Percentiles rank a stretch among this genome's conserved stretches.
Conservation (phyloP, 2,329 filamentous ascomycete genomes). For the Fusarium anguioides region DNA sequence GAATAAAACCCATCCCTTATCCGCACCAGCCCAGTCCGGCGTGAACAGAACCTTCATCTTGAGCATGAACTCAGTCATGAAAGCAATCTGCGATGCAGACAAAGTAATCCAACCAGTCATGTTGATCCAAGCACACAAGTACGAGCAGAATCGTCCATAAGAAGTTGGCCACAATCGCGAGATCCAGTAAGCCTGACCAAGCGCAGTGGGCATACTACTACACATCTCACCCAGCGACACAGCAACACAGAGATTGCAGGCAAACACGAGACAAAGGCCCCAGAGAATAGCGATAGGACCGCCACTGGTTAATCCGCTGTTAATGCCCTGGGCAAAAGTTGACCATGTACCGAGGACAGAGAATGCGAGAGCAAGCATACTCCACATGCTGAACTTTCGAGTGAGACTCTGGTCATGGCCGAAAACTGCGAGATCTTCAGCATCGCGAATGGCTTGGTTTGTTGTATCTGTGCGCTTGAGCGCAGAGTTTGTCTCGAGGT, state of each 20-base stretch:
- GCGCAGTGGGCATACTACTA: constrained; percentile 68
- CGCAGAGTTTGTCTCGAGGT: constrained; percentile 41
- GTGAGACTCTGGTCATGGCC: constrained; percentile 55
- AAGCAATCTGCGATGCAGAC: constrained; percentile 65
- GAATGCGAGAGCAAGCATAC: constrained; percentile 68
- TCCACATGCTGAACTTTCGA: constrained; percentile 64
- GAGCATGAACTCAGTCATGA: constrained; percentile 68
- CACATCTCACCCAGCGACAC: constrained; percentile 66
- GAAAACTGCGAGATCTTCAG: constrained; percentile 54
- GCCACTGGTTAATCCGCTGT: constrained; percentile 64
- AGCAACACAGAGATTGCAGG: constrained; percentile 65
- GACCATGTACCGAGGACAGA: constrained; percentile 69
- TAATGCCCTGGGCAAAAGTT: constrained; percentile 62
- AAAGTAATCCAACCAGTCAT: constrained; percentile 70
- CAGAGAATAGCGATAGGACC: constrained; percentile 66
- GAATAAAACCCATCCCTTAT: constrained; percentile 65
- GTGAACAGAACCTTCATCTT: constrained; percentile 67
- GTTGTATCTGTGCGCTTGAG: constrained; percentile 38
- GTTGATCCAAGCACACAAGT: constrained; percentile 70
- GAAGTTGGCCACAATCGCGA: constrained; percentile 51
- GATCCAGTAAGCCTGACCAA: constrained; percentile 70
- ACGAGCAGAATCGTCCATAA: constrained; percentile 62
- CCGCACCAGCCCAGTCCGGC: constrained; percentile 57
- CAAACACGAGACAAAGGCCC: constrained; percentile 64
- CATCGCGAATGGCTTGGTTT: constrained; percentile 50